Evolutionary conservation across 2,329 filamentous ascomycete genomes (phyloP).

Genomic region (Ceratocystis cacaofunesta): DNA sequence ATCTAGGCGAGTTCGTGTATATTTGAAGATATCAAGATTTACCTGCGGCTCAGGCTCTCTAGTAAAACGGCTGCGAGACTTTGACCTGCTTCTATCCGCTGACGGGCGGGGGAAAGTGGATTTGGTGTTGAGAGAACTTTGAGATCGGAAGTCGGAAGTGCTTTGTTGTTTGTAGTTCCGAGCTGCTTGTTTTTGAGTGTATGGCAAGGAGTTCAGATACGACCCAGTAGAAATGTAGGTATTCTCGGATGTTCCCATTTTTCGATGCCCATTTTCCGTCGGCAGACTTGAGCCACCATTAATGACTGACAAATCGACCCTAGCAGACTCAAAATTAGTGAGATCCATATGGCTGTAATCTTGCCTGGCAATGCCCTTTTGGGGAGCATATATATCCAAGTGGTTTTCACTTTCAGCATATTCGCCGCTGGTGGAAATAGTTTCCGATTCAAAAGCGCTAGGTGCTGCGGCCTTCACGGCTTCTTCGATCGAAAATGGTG

Average conservation of each 20-base stretch:
- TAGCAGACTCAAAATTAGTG: constrained; percentile 45
- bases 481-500: constrained; percentile 65
- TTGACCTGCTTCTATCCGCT: neutral
- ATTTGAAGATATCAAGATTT: constrained; percentile 72
- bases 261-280: constrained; percentile 28
- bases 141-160: constrained; percentile 2
- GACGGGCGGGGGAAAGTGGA: constrained; percentile 41
- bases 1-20: constrained; percentile 61
- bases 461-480: constrained; percentile 38
- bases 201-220: constrained; percentile 26
- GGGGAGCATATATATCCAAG: too few species aligned
- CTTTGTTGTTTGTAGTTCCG: neutral
- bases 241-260: constrained; percentile 31
- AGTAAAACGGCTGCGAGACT: neutral
- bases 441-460: constrained; percentile 28
- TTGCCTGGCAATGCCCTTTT: neutral
- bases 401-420: constrained; percentile 36
- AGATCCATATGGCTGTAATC: constrained; percentile 9
- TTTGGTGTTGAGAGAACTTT: constrained; percentile 5
- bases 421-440: constrained; percentile 40
- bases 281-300: constrained; percentile 21
- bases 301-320: constrained; percentile 19
- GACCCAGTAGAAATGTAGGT: constrained; percentile 53
- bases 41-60: neutral
- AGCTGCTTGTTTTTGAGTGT: neutral